Base-by-base conservation (phyloP, 2,329 filamentous ascomycete genomes). In the Beauveria australis region DNA sequence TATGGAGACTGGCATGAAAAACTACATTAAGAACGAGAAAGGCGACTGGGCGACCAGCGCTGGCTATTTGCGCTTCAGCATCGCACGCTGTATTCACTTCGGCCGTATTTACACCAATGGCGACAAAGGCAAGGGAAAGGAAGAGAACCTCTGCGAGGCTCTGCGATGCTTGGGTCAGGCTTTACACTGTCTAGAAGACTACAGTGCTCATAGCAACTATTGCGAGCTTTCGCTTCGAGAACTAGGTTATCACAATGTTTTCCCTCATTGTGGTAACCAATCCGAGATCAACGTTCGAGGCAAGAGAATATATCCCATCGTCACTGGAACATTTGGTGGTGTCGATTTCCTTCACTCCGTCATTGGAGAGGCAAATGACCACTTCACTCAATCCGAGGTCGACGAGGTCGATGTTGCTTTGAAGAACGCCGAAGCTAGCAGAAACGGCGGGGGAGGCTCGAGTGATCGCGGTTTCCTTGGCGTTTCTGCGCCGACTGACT, bases 21-120 rank as follows among this genome's bases (percentile, higher is more conserved):
- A 97, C 72, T 99, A 99, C 73, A 97, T 99, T 66, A 87, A 93
- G 63, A 97, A 97, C 69, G 93, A 97, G 72, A 79, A 76, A 16
- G 91, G 92, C 5, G 82, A 84, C 46, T 97, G 92, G 89, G 91
- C 92, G 1, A 99, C 94, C 22, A 96, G 92, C 64, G 79, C 89
- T 8, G 92, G 89, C 44, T 97, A 93, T 69, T 81, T 96, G 62
- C 86, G 87, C 66, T 90, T 85, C 74, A 92, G 89, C 67, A 79
- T 94, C 63, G 80, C 81, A 16, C 83, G 89, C 62, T 84, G 87
- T 70, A 89, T 93, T 64, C 89, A 93, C 73, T 92, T 83, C 67
- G 90, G 89, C 16, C 82, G 90, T 41, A 74, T 89, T 30, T 93
- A 92, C 70, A 89, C 86, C 28, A 84, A 80, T 66, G 88, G 89